Base-by-base conservation (phyloP, 139 green algal genomes). In the Chlorella sp. region DNA sequence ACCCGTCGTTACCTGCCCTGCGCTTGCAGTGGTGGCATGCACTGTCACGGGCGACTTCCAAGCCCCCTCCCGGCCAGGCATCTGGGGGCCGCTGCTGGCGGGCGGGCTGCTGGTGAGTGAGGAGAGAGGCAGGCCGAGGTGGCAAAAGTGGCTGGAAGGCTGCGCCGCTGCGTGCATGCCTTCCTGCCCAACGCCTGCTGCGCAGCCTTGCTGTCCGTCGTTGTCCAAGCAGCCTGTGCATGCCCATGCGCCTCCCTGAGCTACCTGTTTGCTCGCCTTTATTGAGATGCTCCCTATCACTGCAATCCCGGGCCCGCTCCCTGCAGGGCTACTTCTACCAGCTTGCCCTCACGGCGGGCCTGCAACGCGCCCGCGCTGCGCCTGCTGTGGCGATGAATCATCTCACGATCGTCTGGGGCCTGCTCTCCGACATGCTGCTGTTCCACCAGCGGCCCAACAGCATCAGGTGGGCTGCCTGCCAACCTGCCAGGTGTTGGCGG, bases 301-400 rank as follows among this genome's bases (percentile, higher is more conserved):
- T 51, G 7, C 44, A 51, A 6, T 9, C 44, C 6, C 44, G 7
- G 6, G 7, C 44, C 44, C 44, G 44, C 44, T 51, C 44, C 44
- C 44, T 51, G 44, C 44, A 51, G 44, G 74, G 85, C 1, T 91
- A 89, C 32, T 74, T 85, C 18, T 88, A 78, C 64, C 80, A 87
- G 82, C 60, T 85, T 41, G 78, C 80, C 21, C 70, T 87, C 30
- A 90, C 86, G 11, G 74, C 67, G 25, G 86, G 74, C 23, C 82
- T 90, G 68, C 80, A 85, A 60, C 64, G 62, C 11, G 82, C 85
- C 15, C 25, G 83, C 23, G 82, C 86, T 11, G 65, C 86, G 6
- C 82, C 80, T 4, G 86, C 86, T 23, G 85, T 82, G 44, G 86
- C 87, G 36, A 86, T 90, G 76, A 69, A 30, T 3, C 88, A 88